Base-by-base conservation (phyloP, 2,329 filamentous ascomycete species). In the Beauveria bassiana region DNA sequence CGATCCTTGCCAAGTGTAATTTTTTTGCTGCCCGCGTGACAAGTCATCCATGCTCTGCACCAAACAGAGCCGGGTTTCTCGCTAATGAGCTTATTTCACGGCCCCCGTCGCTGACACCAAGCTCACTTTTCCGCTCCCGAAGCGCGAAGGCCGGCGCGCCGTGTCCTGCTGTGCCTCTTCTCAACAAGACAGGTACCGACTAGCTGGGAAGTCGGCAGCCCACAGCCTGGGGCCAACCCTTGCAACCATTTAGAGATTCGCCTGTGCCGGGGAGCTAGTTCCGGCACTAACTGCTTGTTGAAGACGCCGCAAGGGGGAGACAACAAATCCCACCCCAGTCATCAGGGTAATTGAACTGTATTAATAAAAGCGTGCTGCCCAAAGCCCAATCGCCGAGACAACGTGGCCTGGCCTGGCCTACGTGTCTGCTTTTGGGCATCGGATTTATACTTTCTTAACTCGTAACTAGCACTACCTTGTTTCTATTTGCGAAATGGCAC, bases 81-180 rank as follows among this genome's bases (percentile, higher is more conserved):
- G 49, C 49, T 43, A 49, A 60, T 60, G 57, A 60, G 57, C 57
- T 53, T 60, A 60, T 53, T 60, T 60, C 47, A 22, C 26, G 22
- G 38, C 26, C 46, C 31, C 49, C 47, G 12, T 31, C 42, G 31
- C 49, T 58, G 55, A 34, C 55, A 28, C 55, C 45, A 38, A 49
- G 28, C n/a, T 22, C 26, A 52, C 38, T 26, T 26, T 59, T 59
- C 49, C 38, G 49, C 24, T 52, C 52, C 49, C 49, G 57, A 60
- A 60, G 22, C 56, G 55, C 55, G 22, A 50, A 24, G 45, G 14
- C 55, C 55, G 34, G 55, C 55, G 55, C 46, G 34, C 46, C 22
- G 46, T 16, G 46, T 38, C 56, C 56, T 40, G 55, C 38, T 34
- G 31, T 14, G 34, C 34, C 34, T 38, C 34, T 22, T 45, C 49